These are phyloP conservation scores for Wickerhamiella siamensis DNA, from an alignment of 805 yeast species.

Conservation along the genomic window DNA sequence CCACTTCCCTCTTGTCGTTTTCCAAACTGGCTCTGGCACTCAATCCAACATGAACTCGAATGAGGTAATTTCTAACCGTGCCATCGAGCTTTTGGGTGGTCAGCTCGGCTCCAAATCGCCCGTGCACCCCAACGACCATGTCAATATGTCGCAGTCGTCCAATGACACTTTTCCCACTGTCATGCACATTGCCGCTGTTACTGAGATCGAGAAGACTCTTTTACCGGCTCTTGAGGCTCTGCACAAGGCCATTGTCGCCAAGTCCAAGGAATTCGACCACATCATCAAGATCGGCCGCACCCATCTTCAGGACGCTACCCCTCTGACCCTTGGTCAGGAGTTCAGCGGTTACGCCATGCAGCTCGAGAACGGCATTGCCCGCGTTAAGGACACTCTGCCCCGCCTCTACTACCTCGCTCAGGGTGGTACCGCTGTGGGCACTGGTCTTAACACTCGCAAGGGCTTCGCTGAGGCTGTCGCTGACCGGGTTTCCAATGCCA, in stretches of 20 bases:
- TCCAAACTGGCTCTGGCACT: conserved; percentile 98
- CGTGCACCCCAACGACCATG: conserved; percentile 97
- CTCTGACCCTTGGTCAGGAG: conserved; percentile 95
- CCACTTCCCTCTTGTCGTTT: conserved; percentile 95
- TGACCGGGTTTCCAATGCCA: conserved; percentile 64
- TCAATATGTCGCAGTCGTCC: conserved; percentile 96
- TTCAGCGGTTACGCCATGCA: conserved; percentile 94
- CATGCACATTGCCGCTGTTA: conserved; percentile 97
- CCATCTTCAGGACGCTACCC: conserved; percentile 97
- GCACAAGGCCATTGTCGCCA: conserved; percentile 62
- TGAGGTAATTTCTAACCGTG: conserved; percentile 96
- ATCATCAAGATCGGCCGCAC: conserved; percentile 99
- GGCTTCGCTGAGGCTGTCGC: conserved; percentile 87
- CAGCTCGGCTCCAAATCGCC: conserved; percentile 80
- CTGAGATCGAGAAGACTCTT: conserved; percentile 62
- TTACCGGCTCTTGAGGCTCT: conserved; percentile 68
- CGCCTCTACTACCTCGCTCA: conserved; percentile 78
- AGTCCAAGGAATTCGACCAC: conserved; percentile 68
- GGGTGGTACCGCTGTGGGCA: conserved; percentile 99
- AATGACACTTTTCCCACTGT: conserved; percentile 99
- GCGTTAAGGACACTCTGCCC: conserved; percentile 67
- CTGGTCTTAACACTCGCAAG: conserved; percentile 86
- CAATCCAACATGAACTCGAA: conserved; percentile 98
- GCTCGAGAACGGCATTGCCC: conserved; percentile 73
- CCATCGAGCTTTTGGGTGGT: conserved; percentile 92